These are phyloP conservation scores for Vicia faba DNA, from an alignment of 306 rosid species.

Conservation along the genomic window DNA sequence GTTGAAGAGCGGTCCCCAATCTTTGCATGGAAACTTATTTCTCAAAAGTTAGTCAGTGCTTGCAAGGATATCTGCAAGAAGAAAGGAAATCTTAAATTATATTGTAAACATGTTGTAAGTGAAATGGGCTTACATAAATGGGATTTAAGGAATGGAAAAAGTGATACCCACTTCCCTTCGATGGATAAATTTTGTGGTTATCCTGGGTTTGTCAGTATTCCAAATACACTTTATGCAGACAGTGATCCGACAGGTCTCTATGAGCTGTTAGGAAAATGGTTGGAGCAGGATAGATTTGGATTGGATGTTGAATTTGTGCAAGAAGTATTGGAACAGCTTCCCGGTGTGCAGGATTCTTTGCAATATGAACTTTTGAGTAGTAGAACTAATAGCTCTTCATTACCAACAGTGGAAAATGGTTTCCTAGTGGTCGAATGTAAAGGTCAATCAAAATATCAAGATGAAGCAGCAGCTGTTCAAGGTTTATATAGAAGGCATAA, in stretches of 20 bases:
- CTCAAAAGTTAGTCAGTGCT: conserved; percentile 60
- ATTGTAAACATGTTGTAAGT: conserved; percentile 66
- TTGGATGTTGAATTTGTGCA: conserved; percentile 88
- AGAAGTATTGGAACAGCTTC: conserved; percentile 82
- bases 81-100: conserved; percentile 63
- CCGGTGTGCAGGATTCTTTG: conserved; percentile 58
- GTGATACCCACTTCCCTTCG: conserved; percentile 41
- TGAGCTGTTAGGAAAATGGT: conserved; percentile 67
- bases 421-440: conserved; percentile 54
- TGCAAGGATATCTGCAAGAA: conserved; percentile 62
- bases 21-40: conserved; percentile 73
- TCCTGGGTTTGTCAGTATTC: conserved; percentile 48
- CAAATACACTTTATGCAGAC: conserved; percentile 49
- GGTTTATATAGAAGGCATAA: conserved; percentile 59
- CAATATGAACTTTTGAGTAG: conserved; percentile 59
- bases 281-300: conserved; percentile 95
- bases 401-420: conserved; percentile 81
- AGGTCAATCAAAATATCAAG: conserved; percentile 56
- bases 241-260: conserved; percentile 47
- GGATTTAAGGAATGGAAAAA: conserved; percentile 39
- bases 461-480: conserved; percentile 48
- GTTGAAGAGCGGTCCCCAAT: conserved; percentile 72
- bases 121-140: conserved; percentile 41
- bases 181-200: conserved; percentile 70
- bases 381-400: conserved; percentile 57